Percentiles rank a stretch among this genome's conserved stretches.
These are phyloP conservation scores for Saturnispora dispora DNA, from an alignment of 805 yeast genomes.

Conservation along the genomic window DNA sequence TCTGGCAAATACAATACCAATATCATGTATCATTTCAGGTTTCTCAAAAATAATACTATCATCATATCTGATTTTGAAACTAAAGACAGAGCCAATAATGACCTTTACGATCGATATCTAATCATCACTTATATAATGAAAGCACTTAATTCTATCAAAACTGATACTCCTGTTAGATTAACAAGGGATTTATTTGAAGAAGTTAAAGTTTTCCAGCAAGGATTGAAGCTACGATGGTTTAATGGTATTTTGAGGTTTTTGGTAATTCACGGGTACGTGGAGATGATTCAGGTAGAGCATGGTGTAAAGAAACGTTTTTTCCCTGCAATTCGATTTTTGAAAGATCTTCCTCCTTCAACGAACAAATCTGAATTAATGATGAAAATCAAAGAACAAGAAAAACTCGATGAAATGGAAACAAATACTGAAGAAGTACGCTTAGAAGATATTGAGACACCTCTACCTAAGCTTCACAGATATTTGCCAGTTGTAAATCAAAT, in stretches of 20 bases:
- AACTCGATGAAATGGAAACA: constrained; percentile 20
- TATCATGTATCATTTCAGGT: constrained; percentile 42
- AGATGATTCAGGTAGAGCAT: constrained; percentile 20
- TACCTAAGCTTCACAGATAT: constrained; percentile 26
- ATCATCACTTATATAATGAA: constrained; percentile 32
- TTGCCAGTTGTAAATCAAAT: constrained; percentile 62
- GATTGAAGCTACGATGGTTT: constrained; percentile 26
- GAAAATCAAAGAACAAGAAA: constrained; percentile 10
- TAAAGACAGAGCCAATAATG: constrained; percentile 10
- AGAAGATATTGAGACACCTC: constrained; percentile 11
- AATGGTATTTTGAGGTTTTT: constrained; percentile 41
- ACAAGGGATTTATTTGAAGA: constrained; percentile 54
- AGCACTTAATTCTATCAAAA: constrained; percentile 39
- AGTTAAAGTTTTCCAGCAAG: constrained; percentile 37
- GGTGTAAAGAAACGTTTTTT: constrained; percentile 18
- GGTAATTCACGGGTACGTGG: constrained; percentile 29
- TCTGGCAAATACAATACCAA: constrained; percentile 45
- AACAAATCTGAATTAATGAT: constrained; percentile 9
- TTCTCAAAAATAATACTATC: constrained; percentile 15
- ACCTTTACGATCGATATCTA: constrained; percentile 15
- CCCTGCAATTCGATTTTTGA: constrained; percentile 19
- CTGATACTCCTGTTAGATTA: constrained; percentile 51
- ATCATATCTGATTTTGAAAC: constrained; percentile 4
- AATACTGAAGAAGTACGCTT: constrained; percentile 24
- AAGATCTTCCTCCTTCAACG: constrained; percentile 16